A percentile compares a stretch with the other conserved stretches of the same genome.
phyloP scores from a whole-genome alignment of 2,329 filamentous ascomycete genomes.

The Scytalidium lignicola region DNA sequence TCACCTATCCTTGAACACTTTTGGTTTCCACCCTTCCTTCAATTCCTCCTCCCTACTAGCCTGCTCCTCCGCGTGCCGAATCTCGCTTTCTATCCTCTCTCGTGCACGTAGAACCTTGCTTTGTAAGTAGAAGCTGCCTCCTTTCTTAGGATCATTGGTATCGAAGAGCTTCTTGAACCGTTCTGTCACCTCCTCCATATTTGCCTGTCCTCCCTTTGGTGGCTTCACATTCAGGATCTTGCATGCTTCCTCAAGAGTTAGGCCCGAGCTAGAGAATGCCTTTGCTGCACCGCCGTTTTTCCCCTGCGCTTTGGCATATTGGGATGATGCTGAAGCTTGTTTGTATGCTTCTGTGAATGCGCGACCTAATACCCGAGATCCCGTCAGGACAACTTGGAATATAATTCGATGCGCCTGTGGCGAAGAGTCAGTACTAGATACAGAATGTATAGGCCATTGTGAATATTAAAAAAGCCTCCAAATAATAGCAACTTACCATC shows the following conservation, averaged over 20 bases:
- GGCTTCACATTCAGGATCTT: constrained; percentile 95
- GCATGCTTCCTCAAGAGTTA: constrained; percentile 94
- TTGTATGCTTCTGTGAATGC: constrained; percentile 93
- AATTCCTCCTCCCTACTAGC: constrained; percentile 71
- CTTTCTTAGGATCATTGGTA: constrained; percentile 88
- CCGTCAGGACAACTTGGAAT: constrained; percentile 86
- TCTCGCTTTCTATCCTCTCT: constrained; percentile 86
- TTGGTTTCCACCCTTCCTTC: constrained; percentile 87
- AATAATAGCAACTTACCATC: not conserved
- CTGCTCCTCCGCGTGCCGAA: constrained; percentile 66
- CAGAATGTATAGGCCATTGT: not conserved
- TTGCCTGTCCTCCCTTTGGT: constrained; percentile 69
- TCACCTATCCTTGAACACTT: constrained; percentile 83
- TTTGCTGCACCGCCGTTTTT: constrained; percentile 46
- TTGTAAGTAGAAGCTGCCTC: constrained; percentile 96
- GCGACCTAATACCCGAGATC: constrained; percentile 84
- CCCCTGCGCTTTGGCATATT: constrained; percentile 70
- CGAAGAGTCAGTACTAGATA: not conserved
- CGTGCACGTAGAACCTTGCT: constrained; percentile 91
- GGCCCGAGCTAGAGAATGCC: constrained; percentile 57
- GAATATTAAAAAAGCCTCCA: not conserved
- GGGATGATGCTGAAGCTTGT: constrained; percentile 82
- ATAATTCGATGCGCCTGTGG: constrained; percentile 86
- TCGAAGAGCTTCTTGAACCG: constrained; percentile 96
- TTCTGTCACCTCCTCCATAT: constrained; percentile 73